Base-by-base conservation (phyloP, 2,329 filamentous ascomycete species). In the Fusarium sp. region DNA sequence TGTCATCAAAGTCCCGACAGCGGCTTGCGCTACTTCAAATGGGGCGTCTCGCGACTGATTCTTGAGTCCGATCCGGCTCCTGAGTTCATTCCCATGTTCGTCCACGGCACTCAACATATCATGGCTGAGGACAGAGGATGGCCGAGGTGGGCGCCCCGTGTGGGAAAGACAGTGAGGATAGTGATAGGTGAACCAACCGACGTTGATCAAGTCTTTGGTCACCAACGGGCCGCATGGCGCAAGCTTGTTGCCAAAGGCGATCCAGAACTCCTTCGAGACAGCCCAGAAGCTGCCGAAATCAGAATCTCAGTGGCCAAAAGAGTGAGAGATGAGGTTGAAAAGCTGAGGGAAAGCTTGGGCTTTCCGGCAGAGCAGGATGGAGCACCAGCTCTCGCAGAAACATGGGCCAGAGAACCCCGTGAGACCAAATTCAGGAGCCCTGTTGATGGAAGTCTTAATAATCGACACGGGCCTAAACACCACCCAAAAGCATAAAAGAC, bases 21-120 rank as follows among this genome's bases (percentile, higher is more conserved):
- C 72, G 88, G 90, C 9, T 90, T 98, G 84, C 91, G 96, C 30
- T 99, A 99, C 81, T 98, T 98, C 87, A 97, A 97, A 82, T 99
- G 96, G 96, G 96, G 96, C 2, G 85, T 98, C 3, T 93, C 95
- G 8, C 88, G 96, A 3, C 85, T 98, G 59, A 96, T 99, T 59
- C 87, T 99, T 46, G 96, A 99, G 79, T 88, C 91, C 46, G 92
- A 95, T 48, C 93, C 93, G 4, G 90, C 92, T 65, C 96, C 96
- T 0, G 92, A 96, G 71, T 87, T 99, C 20, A 87, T 99, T 35
- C 94, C 96, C 43, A 95, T 99, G 80, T 99, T 96, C 84, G 90
- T 98, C 49, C 93, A 97, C 74, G 96, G 96, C 27, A 92, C 92
- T 17, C 92, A 97, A 76, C 81, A 91, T 61, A 84, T 97, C 71